Evolutionary conservation across 1,139 yeast genomes (phyloP).

Genomic region (Torulaspora globosa): DNA sequence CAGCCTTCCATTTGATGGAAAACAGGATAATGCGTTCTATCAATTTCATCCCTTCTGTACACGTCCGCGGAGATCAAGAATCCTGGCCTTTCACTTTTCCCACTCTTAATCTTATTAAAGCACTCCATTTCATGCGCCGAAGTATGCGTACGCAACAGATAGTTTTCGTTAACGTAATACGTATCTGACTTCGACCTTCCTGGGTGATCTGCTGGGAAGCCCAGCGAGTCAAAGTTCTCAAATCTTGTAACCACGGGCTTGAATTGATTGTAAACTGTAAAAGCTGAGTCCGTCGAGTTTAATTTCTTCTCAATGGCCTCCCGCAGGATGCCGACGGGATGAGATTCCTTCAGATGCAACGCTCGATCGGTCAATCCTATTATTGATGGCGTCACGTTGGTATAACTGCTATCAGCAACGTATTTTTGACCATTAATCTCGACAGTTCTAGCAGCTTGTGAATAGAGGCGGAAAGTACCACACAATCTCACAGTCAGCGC

Average conservation of each 20-base stretch:
- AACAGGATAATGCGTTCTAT: conserved; percentile 93
- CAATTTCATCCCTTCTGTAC: conserved; percentile 91
- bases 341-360: conserved; percentile 67
- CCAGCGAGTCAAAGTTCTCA: conserved; percentile 87
- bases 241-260: conserved; percentile 76
- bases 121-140: conserved; percentile 94
- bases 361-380: conserved; percentile 64
- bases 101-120: conserved; percentile 41
- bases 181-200: conserved; percentile 93
- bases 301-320: conserved; percentile 68
- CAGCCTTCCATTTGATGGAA: conserved; percentile 99
- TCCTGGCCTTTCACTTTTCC: conserved; percentile 66
- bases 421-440: conserved; percentile 51
- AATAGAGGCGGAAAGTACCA: conserved; percentile 6
- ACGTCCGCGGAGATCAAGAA: conserved; percentile 94
- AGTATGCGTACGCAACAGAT: conserved; percentile 84
- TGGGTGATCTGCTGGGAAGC: conserved; percentile 89
- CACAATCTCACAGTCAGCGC: conserved; percentile 2
- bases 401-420: conserved; percentile 63
- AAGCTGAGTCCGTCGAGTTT: conserved; percentile 65
- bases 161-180: conserved; percentile 70
- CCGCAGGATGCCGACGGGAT: conserved; percentile 86
- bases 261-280: conserved; percentile 61
- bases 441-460: conserved; percentile 35
- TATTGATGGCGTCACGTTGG: conserved; percentile 79